These are phyloP conservation scores for Boletus patriciae DNA, from an alignment of 768 basidiomycete species.

Conservation along the genomic window DNA sequence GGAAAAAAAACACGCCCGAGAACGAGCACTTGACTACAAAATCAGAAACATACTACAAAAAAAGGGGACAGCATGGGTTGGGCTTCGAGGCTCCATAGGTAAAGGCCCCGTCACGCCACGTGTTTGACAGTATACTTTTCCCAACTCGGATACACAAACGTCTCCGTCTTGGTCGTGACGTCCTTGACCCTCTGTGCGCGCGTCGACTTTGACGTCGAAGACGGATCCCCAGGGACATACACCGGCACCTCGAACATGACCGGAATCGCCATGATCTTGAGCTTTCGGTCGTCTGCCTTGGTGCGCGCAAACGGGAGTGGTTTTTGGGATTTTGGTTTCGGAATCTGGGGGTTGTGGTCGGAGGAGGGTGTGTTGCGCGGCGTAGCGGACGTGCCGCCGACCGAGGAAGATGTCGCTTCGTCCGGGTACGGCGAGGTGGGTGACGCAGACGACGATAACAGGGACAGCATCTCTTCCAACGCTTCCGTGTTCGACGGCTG, in stretches of 20 bases:
- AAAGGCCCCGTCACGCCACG: constrained; percentile 13
- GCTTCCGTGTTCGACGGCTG: constrained; percentile 70
- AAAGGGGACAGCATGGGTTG: not conserved
- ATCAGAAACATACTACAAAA: not conserved
- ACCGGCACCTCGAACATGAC: constrained; percentile 40
- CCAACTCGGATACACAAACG: constrained; percentile 60
- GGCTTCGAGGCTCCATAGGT: not conserved
- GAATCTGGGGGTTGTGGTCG: constrained; percentile 36
- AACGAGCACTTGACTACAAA: not conserved
- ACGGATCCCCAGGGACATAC: constrained; percentile 18
- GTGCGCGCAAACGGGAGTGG: constrained; percentile 54
- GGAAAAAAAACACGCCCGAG: not conserved
- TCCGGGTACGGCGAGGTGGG: constrained; percentile 15
- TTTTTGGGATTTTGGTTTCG: constrained; percentile 44
- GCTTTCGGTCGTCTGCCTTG: constrained; percentile 49
- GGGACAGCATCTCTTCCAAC: constrained; percentile 49
- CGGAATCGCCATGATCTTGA: constrained; percentile 53
- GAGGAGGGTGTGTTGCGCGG: constrained; percentile 13
- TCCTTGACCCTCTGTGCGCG: constrained; percentile 27
- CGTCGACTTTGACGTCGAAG: constrained; percentile 30
- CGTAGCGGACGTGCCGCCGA: constrained; percentile 20
- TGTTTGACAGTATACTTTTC: constrained; percentile 59
- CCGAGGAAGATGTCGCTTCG: constrained; percentile 32
- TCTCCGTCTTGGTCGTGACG: constrained; percentile 41
- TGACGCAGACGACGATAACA: constrained; percentile 29